phyloP scores from a whole-genome alignment of 176 grass and related monocot species.

The Paspalum notatum region DNA sequence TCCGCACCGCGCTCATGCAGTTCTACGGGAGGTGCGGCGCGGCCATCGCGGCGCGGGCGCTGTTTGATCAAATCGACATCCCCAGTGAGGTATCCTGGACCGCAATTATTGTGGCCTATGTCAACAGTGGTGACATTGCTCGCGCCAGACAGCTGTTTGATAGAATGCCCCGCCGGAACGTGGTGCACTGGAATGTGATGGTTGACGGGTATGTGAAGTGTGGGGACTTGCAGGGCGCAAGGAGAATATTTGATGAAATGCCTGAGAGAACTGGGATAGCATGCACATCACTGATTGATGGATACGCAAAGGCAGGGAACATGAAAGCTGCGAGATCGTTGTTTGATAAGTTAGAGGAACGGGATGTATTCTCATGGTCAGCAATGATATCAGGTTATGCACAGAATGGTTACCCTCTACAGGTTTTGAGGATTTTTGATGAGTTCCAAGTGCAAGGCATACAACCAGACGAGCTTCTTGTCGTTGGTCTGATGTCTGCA shows the following conservation, averaged over 20 bases:
- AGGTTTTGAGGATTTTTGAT: constrained; percentile 67
- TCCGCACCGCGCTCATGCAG: constrained; percentile 75
- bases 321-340: constrained; percentile 59
- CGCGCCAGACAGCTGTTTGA: constrained; percentile 63
- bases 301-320: constrained; percentile 70
- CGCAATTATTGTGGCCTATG: constrained; percentile 50
- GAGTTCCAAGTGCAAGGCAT: constrained; percentile 62
- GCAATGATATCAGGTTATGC: constrained; percentile 83
- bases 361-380: constrained; percentile 76
- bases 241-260: constrained; percentile 74
- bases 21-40: constrained; percentile 67
- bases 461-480: constrained; percentile 69
- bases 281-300: constrained; percentile 72
- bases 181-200: constrained; percentile 81
- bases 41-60: constrained; percentile 32
- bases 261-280: constrained; percentile 50
- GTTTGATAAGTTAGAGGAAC: constrained; percentile 61
- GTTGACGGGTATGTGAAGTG: constrained; percentile 74
- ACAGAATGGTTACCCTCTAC: constrained; percentile 67
- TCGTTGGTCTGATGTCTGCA: constrained; percentile 80
- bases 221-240: constrained; percentile 55
- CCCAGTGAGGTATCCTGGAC: constrained; percentile 76
- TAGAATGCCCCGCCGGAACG: constrained; percentile 59
- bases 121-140: constrained; percentile 43
- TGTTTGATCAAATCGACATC: constrained; percentile 65